Evolutionary conservation across 306 rosid genomes (phyloP), one percentile per base, ranked within the genome.

Genomic region (Herpetospermum pedunculosum): DNA sequence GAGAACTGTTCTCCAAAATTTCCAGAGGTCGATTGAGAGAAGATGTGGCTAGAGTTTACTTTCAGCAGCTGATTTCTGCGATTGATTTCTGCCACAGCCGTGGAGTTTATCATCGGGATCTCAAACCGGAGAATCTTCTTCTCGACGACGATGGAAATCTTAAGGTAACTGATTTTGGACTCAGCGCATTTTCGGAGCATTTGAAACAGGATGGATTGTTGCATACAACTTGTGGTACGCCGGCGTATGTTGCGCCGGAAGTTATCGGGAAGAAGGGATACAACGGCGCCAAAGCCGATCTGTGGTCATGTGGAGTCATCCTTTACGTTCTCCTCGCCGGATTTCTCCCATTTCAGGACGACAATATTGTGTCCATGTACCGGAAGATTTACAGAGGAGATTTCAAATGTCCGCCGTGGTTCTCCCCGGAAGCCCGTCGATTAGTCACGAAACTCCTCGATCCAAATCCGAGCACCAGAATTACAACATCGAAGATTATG

Each of bases 251-350:
- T 3, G 88, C 99, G 14, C 99, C 99, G 15, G 99, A 94, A 77
- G 90, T 94, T 1, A 87, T 94, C 5, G 96, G 92, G 0, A 91
- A 87, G 48, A 94, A 88, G 7, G 99, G 99, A 0, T 94, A 94
- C 81, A 94, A 94, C 78, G 97, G 99, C 19, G 92, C 97, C 0
- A 94, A 88, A 49, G 95, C 99, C 0, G 99, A 94, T 75, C 81
- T 94, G 2, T 94, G 99, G 99, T 94, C 99, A 0, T 94, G 99
- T 0, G 99, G 99, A 0, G 99, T 94, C 4, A 87, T 94, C n/a
- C 90, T 94, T 1, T 94, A 85, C 4, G 99, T 94, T 0, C 97
- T 94, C 34, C 91, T 94, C 0, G 99, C 99, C 0, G 99, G 99
- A 0, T 91, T 85, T 15, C 79, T 95, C 13, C 99, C 99, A 0